These are phyloP conservation scores for Crotalaria pallida DNA, from an alignment of 306 rosid genomes.

Conservation along the genomic window DNA sequence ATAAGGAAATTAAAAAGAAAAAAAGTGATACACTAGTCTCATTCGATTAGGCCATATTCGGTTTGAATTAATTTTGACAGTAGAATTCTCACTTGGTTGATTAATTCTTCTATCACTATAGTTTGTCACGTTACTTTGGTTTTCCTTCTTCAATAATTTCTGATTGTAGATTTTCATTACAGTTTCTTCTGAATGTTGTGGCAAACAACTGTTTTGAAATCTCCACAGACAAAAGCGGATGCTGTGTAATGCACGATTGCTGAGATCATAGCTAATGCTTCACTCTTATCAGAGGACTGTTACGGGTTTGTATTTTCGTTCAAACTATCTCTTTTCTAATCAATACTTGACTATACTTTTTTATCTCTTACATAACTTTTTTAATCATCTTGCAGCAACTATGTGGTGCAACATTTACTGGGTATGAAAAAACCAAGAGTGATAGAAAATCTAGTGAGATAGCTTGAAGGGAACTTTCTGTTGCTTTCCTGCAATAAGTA, in stretches of 20 bases:
- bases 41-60: background rate
- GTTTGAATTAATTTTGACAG: too few species aligned
- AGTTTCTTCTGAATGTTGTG: slow-evolving; percentile 37
- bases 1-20: background rate
- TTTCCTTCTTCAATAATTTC: slow-evolving; percentile 10
- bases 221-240: slow-evolving; percentile 49
- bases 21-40: background rate
- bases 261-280: slow-evolving; percentile 26
- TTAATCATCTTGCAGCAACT: slow-evolving; percentile 36
- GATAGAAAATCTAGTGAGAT: slow-evolving; percentile 18
- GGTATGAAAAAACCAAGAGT: slow-evolving; percentile 19
- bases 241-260: slow-evolving; percentile 46
- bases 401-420: slow-evolving; percentile 50
- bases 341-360: background rate
- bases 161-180: slow-evolving; percentile 16
- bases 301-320: slow-evolving; percentile 41
- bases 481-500: slow-evolving; percentile 42
- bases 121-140: background rate
- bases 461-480: slow-evolving; percentile 29
- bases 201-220: slow-evolving; percentile 26
- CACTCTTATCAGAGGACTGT: slow-evolving; percentile 30
- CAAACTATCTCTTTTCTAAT: background rate
- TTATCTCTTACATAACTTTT: background rate
- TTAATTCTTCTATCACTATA: too few species aligned
- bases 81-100: too few species aligned